Evolutionary conservation across 768 basidiomycete genomes (phyloP), one percentile per base, ranked within the genome.

Genomic region (Suillus variegatus): DNA sequence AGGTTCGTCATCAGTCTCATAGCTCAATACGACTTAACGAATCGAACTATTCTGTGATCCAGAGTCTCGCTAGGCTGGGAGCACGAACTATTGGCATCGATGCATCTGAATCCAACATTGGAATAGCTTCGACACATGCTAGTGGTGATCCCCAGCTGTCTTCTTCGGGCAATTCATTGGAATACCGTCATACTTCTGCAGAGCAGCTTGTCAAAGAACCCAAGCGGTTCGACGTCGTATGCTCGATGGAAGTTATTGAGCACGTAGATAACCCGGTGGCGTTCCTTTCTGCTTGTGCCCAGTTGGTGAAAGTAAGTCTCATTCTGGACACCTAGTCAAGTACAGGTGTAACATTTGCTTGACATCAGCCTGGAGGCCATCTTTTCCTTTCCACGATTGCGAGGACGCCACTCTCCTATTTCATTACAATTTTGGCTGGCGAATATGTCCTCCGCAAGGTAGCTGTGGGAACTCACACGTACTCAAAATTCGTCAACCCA

Each of bases 191-290:
- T 71, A 82, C 86, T 0, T 82, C 91, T 0, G 94, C 91, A 0
- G 95, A 98, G 73, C 82, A 82, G 1, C 83, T 99, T 4, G 77
- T 93, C 36, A 73, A 82, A 13, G 87, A 88, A 6, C 75, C 84
- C 16, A 83, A 82, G 69, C 86, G 86, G 61, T 99, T 90, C 73
- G 97, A 99, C 74, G 85, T 95, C 22, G 95, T 99, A 16, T 97
- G 95, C 74, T 92, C 95, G 12, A 94, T 99, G 94, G 97, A 99
- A 76, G 97, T 99, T 9, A 74, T 99, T 38, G 97, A 99, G 79
- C 97, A 99, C 73, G 97, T 99, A 60, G 93, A 97, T 74, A 90
- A 97, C 72, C 96, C 97, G 1, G 82, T 86, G 7, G 82, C 84
- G 8, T 99, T 99, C 76, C 83, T 99, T 58, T 81, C 85, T 36